A percentile compares a stretch with the other conserved stretches of the same genome.
Conservation (phyloP, 192 early-diverging fungal genomes). For the Chytriomyces hyalinus region DNA sequence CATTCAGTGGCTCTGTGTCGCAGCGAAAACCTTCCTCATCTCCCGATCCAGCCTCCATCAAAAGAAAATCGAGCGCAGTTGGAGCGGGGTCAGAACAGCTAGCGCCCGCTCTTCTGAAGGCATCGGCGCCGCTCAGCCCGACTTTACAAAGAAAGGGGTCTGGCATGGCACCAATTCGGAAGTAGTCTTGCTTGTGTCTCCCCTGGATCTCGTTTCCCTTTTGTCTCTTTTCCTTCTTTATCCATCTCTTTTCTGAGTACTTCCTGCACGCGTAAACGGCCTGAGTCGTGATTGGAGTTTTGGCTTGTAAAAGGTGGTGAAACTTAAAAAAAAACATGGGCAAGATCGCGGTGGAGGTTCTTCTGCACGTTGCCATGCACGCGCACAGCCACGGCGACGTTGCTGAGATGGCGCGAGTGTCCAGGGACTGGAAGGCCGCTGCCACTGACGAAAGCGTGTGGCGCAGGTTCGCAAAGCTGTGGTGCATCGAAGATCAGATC, state of each 20-base stretch:
- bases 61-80: too few relatives aligned
- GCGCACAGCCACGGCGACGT: not conserved
- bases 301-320: not conserved
- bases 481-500: not conserved
- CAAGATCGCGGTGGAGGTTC: not conserved
- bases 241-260: not conserved
- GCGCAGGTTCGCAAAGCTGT: not conserved
- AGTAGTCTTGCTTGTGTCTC: not conserved
- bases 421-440: not conserved
- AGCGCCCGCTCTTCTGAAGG: too few relatives aligned
- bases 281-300: too few relatives aligned
- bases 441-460: not conserved
- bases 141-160: too few relatives aligned
- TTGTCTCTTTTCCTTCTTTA: not conserved
- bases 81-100: too few relatives aligned
- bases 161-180: too few relatives aligned
- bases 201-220: not conserved
- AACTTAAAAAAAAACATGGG: not conserved
- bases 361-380: not conserved
- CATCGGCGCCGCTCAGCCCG: too few relatives aligned
- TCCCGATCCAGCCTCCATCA: too few relatives aligned
- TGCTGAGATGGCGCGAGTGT: not conserved
- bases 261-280: not conserved
- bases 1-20: not conserved
- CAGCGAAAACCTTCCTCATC: not conserved